These are phyloP conservation scores for Penicillium desertorum DNA, from an alignment of 495 filamentous ascomycete species.

Conservation along the genomic window DNA sequence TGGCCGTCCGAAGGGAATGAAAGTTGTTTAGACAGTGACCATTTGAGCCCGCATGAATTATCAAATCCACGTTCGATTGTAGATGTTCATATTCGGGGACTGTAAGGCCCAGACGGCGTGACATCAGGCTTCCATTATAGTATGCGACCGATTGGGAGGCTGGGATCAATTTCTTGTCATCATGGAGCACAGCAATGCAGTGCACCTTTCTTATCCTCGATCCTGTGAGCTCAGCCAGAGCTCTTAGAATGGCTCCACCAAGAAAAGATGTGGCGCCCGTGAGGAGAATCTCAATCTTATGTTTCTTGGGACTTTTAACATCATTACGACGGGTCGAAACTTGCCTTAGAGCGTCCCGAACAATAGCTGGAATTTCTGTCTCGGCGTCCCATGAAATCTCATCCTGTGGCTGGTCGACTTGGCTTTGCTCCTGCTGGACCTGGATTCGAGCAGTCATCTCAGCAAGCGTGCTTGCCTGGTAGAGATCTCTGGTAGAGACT, in stretches of 20 bases:
- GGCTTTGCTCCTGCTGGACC: too few relatives aligned
- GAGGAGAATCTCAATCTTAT: background rate
- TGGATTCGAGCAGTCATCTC: too few relatives aligned
- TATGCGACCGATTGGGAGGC: background rate
- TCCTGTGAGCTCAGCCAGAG: background rate
- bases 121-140: background rate
- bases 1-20: background rate
- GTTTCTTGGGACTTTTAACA: too few relatives aligned
- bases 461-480: too few relatives aligned
- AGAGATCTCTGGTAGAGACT: too few relatives aligned
- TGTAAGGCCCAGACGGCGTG: background rate
- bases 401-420: too few relatives aligned
- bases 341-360: too few relatives aligned
- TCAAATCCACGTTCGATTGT: background rate
- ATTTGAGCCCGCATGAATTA: background rate
- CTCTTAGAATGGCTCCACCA: background rate
- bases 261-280: background rate
- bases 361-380: too few relatives aligned
- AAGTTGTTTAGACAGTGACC: background rate
- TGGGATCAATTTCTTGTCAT: background rate
- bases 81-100: background rate
- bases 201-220: background rate
- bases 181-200: background rate
- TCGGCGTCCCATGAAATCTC: too few relatives aligned
- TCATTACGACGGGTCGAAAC: too few relatives aligned